Base-by-base conservation (phyloP, 306 rosid genomes). In the Geum urbanum region DNA sequence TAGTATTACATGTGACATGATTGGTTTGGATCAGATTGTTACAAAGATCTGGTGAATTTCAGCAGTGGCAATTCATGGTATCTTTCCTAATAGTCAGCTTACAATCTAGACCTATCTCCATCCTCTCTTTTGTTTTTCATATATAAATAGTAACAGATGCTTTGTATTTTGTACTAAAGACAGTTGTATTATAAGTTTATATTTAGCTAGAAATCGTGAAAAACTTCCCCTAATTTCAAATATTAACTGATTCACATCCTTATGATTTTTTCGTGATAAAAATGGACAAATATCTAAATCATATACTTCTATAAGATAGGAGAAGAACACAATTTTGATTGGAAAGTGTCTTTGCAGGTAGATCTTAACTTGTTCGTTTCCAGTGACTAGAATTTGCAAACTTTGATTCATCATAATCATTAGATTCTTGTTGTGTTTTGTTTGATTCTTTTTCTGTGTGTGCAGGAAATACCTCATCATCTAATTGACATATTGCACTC, bases 381-480 rank as follows among this genome's bases (percentile, higher is more conserved):
- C 13, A 0, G 51, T 18, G 10, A 41, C 51, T 41, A 9, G 37
- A 19, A 39, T 35, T 61, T 66, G 20, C 27, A 19, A 6, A 40
- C 60, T 19, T 70, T 10, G n/a, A 44, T 63, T 5, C 7, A 18
- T 11, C 43, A 51, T 32, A 45, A 56, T 4, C 32, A 35, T 66
- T 66, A 37, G 13, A 5, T 8, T 63, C 19, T 64, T 32, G 6
- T 63, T 43, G 37, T 32, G 37, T 32, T 32, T 3, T 32, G 37
- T 32, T 32, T 32, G 3, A 32, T 73, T 69, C 63, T 40, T n/a
- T 65, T n/a, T 65, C 22, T 74, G 66, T 71, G 76, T 72, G 69
- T 81, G 49, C 81, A 94, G 96, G 96, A 85, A 88, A 89, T 87
- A 58, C 95, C 87, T 0, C 99, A 94, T 82, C 97, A 94, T 82